A percentile compares a stretch with the other conserved stretches of the same genome.
These are phyloP conservation scores for Climacium dendroides DNA, from an alignment of 225 moss, liverwort and hornwort species.

Conservation along the genomic window DNA sequence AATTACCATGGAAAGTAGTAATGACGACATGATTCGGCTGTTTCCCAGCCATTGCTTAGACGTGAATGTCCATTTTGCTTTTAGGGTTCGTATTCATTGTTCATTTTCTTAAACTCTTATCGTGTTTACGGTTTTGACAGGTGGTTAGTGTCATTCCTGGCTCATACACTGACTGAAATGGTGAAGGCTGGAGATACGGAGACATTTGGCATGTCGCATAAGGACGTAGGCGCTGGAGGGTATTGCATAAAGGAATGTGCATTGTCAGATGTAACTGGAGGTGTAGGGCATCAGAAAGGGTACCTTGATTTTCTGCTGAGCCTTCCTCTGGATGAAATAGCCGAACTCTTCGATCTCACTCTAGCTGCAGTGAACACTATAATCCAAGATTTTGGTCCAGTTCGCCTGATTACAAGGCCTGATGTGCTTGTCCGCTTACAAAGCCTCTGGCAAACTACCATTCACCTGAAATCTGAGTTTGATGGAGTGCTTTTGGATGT, in stretches of 20 bases:
- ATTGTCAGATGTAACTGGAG: not conserved
- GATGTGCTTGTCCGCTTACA: not conserved
- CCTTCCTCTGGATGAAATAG: not conserved
- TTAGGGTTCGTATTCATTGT: not conserved
- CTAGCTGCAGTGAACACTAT: slow-evolving; percentile 12
- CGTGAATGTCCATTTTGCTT: not conserved
- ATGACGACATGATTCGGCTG: not conserved
- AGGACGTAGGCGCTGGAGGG: not conserved
- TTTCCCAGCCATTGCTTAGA: not conserved
- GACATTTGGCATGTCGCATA: not conserved
- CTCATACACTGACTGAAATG: slow-evolving; percentile 3
- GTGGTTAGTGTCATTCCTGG: slow-evolving; percentile 40
- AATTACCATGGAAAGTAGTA: not conserved
- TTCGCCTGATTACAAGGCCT: not conserved
- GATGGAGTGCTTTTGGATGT: not conserved
- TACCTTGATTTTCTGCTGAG: not conserved
- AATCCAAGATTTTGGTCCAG: not conserved
- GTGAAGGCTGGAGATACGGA: not conserved
- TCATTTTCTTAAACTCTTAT: not conserved
- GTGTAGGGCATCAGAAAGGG: not conserved
- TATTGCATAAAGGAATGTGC: not conserved
- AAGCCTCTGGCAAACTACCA: slow-evolving; percentile 4
- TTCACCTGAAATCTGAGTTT: not conserved
- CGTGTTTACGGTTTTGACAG: slow-evolving; percentile 19
- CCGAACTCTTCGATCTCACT: slow-evolving; percentile 10